Evolutionary conservation across 83 land plant species (phyloP), one percentile per base, ranked within the genome.

Genomic region (Picea engelmannii): DNA sequence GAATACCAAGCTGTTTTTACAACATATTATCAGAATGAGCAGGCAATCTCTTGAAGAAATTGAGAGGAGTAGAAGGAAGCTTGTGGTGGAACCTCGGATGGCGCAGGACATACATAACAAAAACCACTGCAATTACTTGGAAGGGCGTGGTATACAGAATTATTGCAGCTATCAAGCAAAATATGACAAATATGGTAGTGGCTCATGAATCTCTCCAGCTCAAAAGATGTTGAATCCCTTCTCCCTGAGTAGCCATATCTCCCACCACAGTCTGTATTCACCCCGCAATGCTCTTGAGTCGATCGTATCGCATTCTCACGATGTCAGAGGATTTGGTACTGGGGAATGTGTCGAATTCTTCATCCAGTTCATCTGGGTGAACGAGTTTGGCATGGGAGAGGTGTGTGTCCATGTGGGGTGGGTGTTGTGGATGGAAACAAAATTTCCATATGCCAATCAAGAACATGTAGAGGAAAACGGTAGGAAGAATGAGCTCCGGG

Each of bases 131-230:
- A n/a, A n/a, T n/a, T n/a, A n/a, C n/a, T n/a, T n/a, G n/a, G 83
- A 93, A 90, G 1, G 98, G 96, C 17, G 89, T 88, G 6, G 90
- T 88, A 78, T 92, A 93, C 25, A 93, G 78, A 31, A 93, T 24
- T 18, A 90, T 78, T 1, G 96, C 96, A 38, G 79, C 60, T 42
- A 86, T 11, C 76, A 91, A 71, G 40, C 91, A 91, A 81, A 91
- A 91, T 13, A 82, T 73, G 2, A 91, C 83, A 61, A 91, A 91
- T 4, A 91, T 82, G 17, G 91, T 84, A 1, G 85, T 91, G 9
- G 92, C 92, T 73, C 92, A 87, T 55, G 91, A 86, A 74, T 89
- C 91, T n/a, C 91, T 62, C 91, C 91, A 89, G 70, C 89, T 89
- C 18, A 89, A 83, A 42, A 89, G 69, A 15, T 86, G 42, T 9